Base-by-base conservation (phyloP, 192 early-diverging fungal genomes). In the Phlyctochytrium bullatum region DNA sequence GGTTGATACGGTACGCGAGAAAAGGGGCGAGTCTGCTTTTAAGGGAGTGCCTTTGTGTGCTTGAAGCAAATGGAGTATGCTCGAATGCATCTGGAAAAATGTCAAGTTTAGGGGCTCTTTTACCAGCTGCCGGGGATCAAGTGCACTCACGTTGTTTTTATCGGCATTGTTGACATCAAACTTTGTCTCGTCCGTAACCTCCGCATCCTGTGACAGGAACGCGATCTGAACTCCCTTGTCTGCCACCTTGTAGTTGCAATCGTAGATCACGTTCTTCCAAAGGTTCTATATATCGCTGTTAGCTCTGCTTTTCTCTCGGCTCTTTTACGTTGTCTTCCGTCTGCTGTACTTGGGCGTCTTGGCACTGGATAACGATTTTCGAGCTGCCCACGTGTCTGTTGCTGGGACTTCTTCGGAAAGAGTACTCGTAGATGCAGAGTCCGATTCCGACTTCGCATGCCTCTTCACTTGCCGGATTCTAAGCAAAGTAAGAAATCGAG, bases 401-500 rank as follows among this genome's bases (percentile, higher is more conserved):
- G 68, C 64, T 62, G 16, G 76, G 76, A 25, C 66, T 70, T 3
- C 74, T 52, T 23, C 67, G 36, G 59, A 80, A 68, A 2, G 59
- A 58, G 31, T 76, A 62, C 24, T 12, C 25, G 20, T 59, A 33
- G 2, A 65, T 40, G 34, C 69, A 80, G n/a, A 76, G 62, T 52
- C 73, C 73, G 30, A 84, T 77, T 1, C 74, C 79, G 3, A 63
- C 36, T 12, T 77, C 61, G 50, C 66, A 70, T 31, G 36, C 29
- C 16, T 81, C 71, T 67, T 84, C 83, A 3, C 65, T 58, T 20
- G 54, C 50, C 14, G 79, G 74, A 64, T 79, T 76, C 82, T 84
- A 36, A 12, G 53, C 30, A 40, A 24, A 10, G 31, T 31, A 34
- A 52, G 14, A 20, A 27, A 51, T n/a, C 32, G 35, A 24, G 33